phyloP scores from a whole-genome alignment of 2,329 filamentous ascomycete genomes.

The Trichoderma afroharzianum region DNA sequence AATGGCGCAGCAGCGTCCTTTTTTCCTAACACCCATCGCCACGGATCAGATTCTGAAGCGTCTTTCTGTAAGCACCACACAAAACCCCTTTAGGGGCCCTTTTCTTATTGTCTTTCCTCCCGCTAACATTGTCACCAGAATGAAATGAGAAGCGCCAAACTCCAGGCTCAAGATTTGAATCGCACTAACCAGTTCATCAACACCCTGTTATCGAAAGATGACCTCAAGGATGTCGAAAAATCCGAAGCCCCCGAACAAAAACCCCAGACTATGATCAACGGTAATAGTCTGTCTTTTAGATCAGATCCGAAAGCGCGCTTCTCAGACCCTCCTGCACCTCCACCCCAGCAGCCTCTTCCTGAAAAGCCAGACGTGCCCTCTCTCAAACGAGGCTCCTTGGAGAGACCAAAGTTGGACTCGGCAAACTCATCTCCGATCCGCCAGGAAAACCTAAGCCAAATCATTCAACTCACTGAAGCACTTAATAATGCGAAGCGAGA shows the following conservation, averaged over 20 bases:
- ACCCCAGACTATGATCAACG: slow-evolving; percentile 45
- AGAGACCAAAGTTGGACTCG: slow-evolving; percentile 60
- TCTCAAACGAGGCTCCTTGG: slow-evolving; percentile 71
- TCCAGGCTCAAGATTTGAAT: slow-evolving; percentile 81
- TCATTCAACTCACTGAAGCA: slow-evolving; percentile 79
- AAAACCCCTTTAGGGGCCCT: neutral
- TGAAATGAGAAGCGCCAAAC: slow-evolving; percentile 84
- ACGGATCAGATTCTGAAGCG: slow-evolving; percentile 90
- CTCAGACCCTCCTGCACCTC: slow-evolving; percentile 88
- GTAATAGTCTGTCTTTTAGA: slow-evolving; percentile 54
- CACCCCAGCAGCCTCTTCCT: slow-evolving; percentile 86
- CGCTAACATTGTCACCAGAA: slow-evolving; percentile 49
- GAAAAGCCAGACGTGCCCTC: slow-evolving; percentile 83
- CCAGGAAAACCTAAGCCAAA: slow-evolving; percentile 64
- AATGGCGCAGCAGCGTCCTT: slow-evolving; percentile 72
- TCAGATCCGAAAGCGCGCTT: slow-evolving; percentile 79
- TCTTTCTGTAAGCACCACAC: slow-evolving; percentile 32
- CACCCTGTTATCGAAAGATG: slow-evolving; percentile 70
- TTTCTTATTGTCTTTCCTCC: neutral
- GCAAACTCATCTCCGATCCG: slow-evolving; percentile 56
- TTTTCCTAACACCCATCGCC: slow-evolving; percentile 83
- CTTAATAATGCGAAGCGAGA: slow-evolving; percentile 81
- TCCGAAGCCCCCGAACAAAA: slow-evolving; percentile 48
- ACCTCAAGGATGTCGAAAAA: slow-evolving; percentile 56
- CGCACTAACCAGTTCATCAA: slow-evolving; percentile 80